Evolutionary conservation across 108 stramenopile species (phyloP), one percentile per base, ranked within the genome.

Genomic region (Pseudonitzschia delicatissima): DNA sequence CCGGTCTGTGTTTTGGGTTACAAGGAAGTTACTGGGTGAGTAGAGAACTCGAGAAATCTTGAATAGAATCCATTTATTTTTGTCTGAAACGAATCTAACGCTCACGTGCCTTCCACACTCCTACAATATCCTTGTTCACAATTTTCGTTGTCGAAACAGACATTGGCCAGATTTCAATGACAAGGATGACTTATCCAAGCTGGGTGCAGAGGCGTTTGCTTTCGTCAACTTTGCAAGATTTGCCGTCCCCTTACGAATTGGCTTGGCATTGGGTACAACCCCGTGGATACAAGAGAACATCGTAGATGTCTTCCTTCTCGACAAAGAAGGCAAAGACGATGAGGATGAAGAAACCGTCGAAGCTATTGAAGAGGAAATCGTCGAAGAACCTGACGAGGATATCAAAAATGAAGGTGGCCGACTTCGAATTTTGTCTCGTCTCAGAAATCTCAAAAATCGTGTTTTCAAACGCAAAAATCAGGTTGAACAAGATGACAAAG

Each of bases 191-290:
- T 40, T 86, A 51, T 68, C 82, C 37, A 86, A 92, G 66, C 49
- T 94, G 28, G 84, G 85, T 7, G 90, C 82, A 5, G 90, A 92
- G 78, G 88, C 88, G 11, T 92, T 92, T 82, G 93, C 93, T 21
- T 94, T 94, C 79, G 87, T 87, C 34, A 94, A 91, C 62, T 87
- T 94, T 83, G 93, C 93, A 23, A 70, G 93, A 59, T 87, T 94
- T 57, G 93, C 93, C 5, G 88, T 94, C 11, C 93, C 93, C 2
- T 69, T 94, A 21, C 69, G 93, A 55, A 88, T 94, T 58, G 93
- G 93, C 9, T 62, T 91, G 55, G 93, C 89, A 29, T 62, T 91
- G 60, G 77, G 79, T 53, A 93, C 92, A 4, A 86, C 86, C 11
- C 69, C 74, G 1, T 93, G 89, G 89, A 77, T 93, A 42, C 82